Conservation (phyloP, 495 filamentous ascomycete genomes). For the Thermothielavioides terrestris region DNA sequence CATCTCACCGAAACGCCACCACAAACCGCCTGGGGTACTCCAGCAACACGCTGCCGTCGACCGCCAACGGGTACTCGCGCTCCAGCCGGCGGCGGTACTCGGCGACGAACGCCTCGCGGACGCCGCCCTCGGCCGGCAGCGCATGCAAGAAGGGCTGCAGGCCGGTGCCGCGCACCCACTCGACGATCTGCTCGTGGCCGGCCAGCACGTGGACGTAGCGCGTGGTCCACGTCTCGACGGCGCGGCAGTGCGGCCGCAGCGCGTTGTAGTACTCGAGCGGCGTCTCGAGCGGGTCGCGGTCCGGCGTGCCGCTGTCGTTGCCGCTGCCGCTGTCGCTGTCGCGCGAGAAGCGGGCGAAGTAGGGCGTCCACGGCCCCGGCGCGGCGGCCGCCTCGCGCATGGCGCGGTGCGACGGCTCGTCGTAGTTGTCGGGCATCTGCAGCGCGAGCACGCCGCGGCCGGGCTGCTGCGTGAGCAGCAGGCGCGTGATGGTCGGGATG, state of each 20-base stretch:
- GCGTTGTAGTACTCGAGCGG: slow-evolving; percentile 37
- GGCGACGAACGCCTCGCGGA: slow-evolving; percentile 1
- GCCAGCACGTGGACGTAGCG: slow-evolving; percentile 44
- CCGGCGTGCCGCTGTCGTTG: too few species aligned
- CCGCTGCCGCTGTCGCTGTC: slow-evolving; percentile 3
- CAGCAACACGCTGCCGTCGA: slow-evolving; percentile 11
- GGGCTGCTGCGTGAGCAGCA: slow-evolving; percentile 30
- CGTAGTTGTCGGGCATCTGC: slow-evolving; percentile 47
- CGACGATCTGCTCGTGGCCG: slow-evolving; percentile 40
- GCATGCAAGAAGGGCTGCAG: slow-evolving; percentile 39
- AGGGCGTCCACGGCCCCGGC: slow-evolving; percentile 31
- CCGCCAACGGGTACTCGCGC: not conserved
- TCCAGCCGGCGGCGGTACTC: slow-evolving; percentile 3
- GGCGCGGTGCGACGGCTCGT: slow-evolving; percentile 38
- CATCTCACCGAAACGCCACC: slow-evolving; percentile 4
- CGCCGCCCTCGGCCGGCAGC: not conserved
- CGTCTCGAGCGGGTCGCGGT: slow-evolving; percentile 40
- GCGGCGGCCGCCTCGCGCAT: slow-evolving; percentile 40
- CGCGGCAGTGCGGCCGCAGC: slow-evolving; percentile 33
- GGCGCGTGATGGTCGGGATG: slow-evolving; percentile 32
- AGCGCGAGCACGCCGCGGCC: slow-evolving; percentile 45
- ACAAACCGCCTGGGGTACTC: slow-evolving; percentile 11
- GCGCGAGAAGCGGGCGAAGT: slow-evolving; percentile 7
- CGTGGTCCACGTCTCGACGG: slow-evolving; percentile 44
- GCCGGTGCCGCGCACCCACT: slow-evolving; percentile 51